Percentiles rank a stretch among this genome's conserved stretches.
Conservation (phyloP, 2,329 filamentous ascomycete genomes). For the Epichloe coenophiala region DNA sequence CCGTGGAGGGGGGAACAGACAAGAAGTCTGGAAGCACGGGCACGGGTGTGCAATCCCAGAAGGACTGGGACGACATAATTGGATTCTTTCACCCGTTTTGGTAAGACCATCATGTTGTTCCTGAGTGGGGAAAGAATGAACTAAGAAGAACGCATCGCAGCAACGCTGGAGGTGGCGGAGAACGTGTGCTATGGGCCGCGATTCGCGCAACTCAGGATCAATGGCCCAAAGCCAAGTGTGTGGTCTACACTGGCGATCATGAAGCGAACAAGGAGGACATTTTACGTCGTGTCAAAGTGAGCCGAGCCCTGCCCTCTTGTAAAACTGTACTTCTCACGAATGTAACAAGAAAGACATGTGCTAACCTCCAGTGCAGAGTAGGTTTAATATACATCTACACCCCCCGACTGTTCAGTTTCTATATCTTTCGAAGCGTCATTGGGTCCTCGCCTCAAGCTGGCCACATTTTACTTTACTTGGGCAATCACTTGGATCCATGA, state of each 20-base stretch:
- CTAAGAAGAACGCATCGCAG: constrained; percentile 27
- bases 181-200: constrained; percentile 91
- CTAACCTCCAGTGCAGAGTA: constrained; percentile 35
- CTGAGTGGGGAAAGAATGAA: background rate
- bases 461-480: constrained; percentile 85
- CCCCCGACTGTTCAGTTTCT: constrained; percentile 73
- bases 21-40: constrained; percentile 23
- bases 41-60: constrained; percentile 22
- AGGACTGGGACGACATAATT: constrained; percentile 70
- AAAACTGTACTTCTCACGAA: no score
- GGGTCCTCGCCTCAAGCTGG: constrained; percentile 77
- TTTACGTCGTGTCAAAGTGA: constrained; percentile 60
- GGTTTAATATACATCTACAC: constrained; percentile 87
- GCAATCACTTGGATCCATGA: constrained; percentile 79
- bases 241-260: constrained; percentile 93
- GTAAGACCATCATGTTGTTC: constrained; percentile 30
- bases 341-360: no score
- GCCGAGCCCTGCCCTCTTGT: constrained; percentile 4
- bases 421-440: constrained; percentile 78
- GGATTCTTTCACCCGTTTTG: constrained; percentile 98
- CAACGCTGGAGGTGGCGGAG: constrained; percentile 91
- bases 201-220: constrained; percentile 79
- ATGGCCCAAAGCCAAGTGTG: constrained; percentile 78
- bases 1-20: constrained; percentile 49
- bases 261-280: constrained; percentile 72